Evolutionary conservation across 2,329 filamentous ascomycete species (phyloP), one percentile per base, ranked within the genome.

Genomic region (Diaporthe sp.): DNA sequence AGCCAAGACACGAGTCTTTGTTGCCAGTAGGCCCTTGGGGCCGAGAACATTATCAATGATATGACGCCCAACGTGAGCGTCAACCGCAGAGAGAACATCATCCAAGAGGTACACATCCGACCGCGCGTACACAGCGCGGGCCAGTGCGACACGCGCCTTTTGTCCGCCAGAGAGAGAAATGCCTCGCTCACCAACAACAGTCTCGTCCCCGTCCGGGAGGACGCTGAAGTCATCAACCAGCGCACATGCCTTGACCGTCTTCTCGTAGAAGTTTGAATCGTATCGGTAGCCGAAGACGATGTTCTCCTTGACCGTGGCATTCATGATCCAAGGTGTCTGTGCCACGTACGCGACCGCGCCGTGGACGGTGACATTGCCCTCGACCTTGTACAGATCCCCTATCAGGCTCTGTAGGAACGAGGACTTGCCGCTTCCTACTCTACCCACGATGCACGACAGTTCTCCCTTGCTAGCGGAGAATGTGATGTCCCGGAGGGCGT

Each of bases 91-190:
- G 15, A 99, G 88, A 76, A 96, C 94, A 82, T 99, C 97, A 78
- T 99, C 97, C 15, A 99, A 88, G 17, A 99, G 88, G 81, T 98
- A 98, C 67, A 99, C 92, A 82, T 99, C 97, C n/a, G 97, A 95
- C 78, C 97, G 91, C 69, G 97, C 96, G 81, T 99, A 99, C 1
- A 99, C 97, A 40, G 97, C 96, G 82, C 97, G 91, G 54, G 97
- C 97, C 72, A 99, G 88, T 19, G 95, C 96, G 76, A 99, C 89
- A 76, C 97, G 94, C 72, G 97, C 96, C 85, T 98, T 99, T 82
- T 99, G 97, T 8, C 97, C 97, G 78, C 96, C 96, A 77, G 96
- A 98, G 33, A 99, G 87, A 3, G 96, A 98, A 74, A 99, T 99
- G 54, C 97, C 97, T 77, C 97, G 93, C 85, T 99, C 97, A 74